Evolutionary conservation across 78 protist genomes (phyloP).

Genomic region (Speleostelium caveatum): DNA sequence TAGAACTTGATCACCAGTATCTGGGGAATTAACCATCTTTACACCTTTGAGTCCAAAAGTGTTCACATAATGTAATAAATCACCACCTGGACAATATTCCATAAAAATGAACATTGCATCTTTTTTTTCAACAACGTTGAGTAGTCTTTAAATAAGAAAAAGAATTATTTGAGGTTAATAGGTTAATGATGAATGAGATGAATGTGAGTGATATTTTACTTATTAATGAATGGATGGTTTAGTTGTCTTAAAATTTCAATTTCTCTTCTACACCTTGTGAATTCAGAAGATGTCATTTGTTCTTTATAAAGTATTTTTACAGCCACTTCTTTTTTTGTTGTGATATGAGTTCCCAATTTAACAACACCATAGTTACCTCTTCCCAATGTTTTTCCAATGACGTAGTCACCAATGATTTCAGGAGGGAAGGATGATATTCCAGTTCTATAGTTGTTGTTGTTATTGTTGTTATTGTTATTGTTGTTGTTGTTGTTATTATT

Average conservation of each 20-base stretch:
- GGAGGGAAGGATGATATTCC: slow-evolving; percentile 14
- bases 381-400: slow-evolving; percentile 43
- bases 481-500: not conserved
- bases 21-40: slow-evolving; percentile 2
- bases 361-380: slow-evolving; percentile 56
- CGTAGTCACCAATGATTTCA: slow-evolving; percentile 48
- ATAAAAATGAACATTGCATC: slow-evolving; percentile 72
- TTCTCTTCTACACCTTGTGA: slow-evolving; percentile 59
- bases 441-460: not conserved
- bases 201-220: slow-evolving; percentile 1
- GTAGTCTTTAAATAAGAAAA: slow-evolving; percentile 3
- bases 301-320: slow-evolving; percentile 53
- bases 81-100: slow-evolving; percentile 78
- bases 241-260: slow-evolving; percentile 40
- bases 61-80: slow-evolving; percentile 36
- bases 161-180: not conserved
- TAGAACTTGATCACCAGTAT: slow-evolving; percentile 21
- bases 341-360: slow-evolving; percentile 35
- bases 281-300: slow-evolving; percentile 49
- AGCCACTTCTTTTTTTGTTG: slow-evolving; percentile 36
- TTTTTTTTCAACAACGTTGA: slow-evolving; percentile 52
- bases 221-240: slow-evolving; percentile 48
- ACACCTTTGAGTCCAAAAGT: slow-evolving; percentile 22
- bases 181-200: not conserved
- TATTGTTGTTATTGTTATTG: too few relatives aligned